phyloP scores from a whole-genome alignment of 2,329 filamentous ascomycete species.

The Xylariaceae sp. region DNA sequence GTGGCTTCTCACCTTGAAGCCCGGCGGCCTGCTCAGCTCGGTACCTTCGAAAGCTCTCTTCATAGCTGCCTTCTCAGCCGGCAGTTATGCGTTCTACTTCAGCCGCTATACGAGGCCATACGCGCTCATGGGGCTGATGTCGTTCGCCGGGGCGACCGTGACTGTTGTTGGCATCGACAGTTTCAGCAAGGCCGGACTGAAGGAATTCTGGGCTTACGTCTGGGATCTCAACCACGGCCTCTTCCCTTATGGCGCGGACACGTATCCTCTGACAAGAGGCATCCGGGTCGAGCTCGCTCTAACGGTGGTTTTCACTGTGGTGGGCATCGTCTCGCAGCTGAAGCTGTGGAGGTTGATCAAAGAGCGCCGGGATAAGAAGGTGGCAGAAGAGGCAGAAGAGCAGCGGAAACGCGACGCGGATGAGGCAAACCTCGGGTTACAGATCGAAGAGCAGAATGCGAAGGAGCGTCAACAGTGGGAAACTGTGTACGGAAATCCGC shows the following conservation, averaged over 20 bases:
- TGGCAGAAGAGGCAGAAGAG: slow-evolving; percentile 43
- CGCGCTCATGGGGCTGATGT: slow-evolving; percentile 67
- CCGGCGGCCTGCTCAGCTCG: slow-evolving; percentile 66
- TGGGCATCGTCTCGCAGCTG: slow-evolving; percentile 78
- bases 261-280: slow-evolving; percentile 80
- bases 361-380: slow-evolving; percentile 51
- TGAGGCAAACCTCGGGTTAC: slow-evolving; percentile 63
- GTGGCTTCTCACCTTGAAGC: slow-evolving; percentile 79
- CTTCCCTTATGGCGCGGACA: slow-evolving; percentile 70
- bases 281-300: slow-evolving; percentile 80
- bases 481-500: slow-evolving; percentile 59
- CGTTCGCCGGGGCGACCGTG: slow-evolving; percentile 76
- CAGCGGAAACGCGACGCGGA: slow-evolving; percentile 46
- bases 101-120: slow-evolving; percentile 73
- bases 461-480: slow-evolving; percentile 70
- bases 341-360: slow-evolving; percentile 80
- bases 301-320: slow-evolving; percentile 66
- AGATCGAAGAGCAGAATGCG: slow-evolving; percentile 56
- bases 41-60: slow-evolving; percentile 64
- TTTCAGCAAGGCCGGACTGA: slow-evolving; percentile 81
- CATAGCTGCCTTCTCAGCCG: slow-evolving; percentile 65
- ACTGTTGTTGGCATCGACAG: slow-evolving; percentile 83
- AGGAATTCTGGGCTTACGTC: slow-evolving; percentile 93
- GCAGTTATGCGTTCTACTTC: slow-evolving; percentile 69
- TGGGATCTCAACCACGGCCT: slow-evolving; percentile 76